Base-by-base conservation (phyloP, 2,329 filamentous ascomycete species). In the Diaporthe sp. region DNA sequence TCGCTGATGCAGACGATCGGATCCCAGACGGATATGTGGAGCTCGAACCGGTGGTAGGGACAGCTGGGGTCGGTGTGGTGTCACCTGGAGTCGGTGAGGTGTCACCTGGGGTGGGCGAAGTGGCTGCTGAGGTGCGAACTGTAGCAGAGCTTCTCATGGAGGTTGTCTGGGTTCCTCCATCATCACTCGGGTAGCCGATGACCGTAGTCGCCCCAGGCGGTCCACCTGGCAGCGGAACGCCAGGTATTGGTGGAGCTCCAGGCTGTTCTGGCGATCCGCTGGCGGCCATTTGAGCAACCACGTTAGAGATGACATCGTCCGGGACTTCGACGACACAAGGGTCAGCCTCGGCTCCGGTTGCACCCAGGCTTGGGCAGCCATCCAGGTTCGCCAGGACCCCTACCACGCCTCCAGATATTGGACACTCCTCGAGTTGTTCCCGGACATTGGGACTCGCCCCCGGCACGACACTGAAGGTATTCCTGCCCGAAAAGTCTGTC, bases 311-410 rank as follows among this genome's bases (percentile, higher is more conserved):
- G 46, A 68, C 49, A 28, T 68, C 65, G 22, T 68, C 65, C 4
- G 65, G 46, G 31, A 68, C 46, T 22, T 68, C n/a, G n/a, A 68
- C 46, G n/a, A 68, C 65, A 8, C 65, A 68, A 12, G 65, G 65
- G 42, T 72, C 70, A n/a, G 70, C 28, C 19, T 58, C 70, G 19
- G 10, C 39, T 22, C 4, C 55, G 2, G 55, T 37, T 2, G 51
- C 28, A 4, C 70, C 28, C 42, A 72, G 42, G 28, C 39, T 44
- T 28, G 70, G 51, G 39, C 70, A 72, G 1, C 70, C 70, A 44
- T 58, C 9, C 55, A 60, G 25, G 19, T 58, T 49, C 6, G 70
- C 55, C 55, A 39, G 31, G 31, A 72, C 31, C 7, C 28, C 39
- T 7, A 60, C n/a, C 39, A 25, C 28, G 1, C 70, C 70, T 37